These are phyloP conservation scores for Cokeromyces recurvatus DNA, from an alignment of 371 early-diverging fungal species.

Conservation along the genomic window DNA sequence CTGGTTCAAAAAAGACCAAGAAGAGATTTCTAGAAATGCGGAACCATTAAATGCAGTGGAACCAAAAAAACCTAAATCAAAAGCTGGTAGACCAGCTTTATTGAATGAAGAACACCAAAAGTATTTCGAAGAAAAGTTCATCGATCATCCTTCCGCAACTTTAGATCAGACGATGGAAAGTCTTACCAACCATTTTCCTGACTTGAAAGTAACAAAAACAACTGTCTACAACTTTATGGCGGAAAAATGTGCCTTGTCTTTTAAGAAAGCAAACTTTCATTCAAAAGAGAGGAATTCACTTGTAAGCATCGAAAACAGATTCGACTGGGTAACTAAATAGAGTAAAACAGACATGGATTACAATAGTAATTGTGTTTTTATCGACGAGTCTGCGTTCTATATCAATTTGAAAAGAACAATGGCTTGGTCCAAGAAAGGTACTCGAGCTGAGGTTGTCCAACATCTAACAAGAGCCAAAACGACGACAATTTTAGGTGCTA, in stretches of 20 bases:
- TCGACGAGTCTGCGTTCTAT: conserved; percentile 3
- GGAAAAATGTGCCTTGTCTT: not conserved
- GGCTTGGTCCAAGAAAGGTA: not conserved
- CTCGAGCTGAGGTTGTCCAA: not conserved
- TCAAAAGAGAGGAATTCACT: no score
- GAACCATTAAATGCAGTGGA: no score
- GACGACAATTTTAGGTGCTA: conserved; percentile 3
- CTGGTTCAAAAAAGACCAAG: conserved; percentile 6
- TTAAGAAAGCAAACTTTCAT: no score
- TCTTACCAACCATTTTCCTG: not conserved
- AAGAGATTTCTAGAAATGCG: not conserved
- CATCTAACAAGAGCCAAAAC: conserved; percentile 1
- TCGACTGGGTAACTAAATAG: no score
- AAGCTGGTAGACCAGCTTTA: not conserved
- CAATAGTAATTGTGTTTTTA: not conserved
- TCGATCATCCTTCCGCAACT: not conserved
- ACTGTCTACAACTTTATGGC: not conserved
- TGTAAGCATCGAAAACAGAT: no score
- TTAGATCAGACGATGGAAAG: conserved; percentile 1
- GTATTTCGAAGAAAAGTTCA: not conserved
- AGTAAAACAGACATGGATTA: no score
- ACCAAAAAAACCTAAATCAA: no score
- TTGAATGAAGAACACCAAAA: not conserved
- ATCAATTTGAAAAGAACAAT: conserved; percentile 4
- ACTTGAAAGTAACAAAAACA: not conserved